Evolutionary conservation across 2,329 filamentous ascomycete species (phyloP).

Genomic region (Arthrinium phaeospermum): DNA sequence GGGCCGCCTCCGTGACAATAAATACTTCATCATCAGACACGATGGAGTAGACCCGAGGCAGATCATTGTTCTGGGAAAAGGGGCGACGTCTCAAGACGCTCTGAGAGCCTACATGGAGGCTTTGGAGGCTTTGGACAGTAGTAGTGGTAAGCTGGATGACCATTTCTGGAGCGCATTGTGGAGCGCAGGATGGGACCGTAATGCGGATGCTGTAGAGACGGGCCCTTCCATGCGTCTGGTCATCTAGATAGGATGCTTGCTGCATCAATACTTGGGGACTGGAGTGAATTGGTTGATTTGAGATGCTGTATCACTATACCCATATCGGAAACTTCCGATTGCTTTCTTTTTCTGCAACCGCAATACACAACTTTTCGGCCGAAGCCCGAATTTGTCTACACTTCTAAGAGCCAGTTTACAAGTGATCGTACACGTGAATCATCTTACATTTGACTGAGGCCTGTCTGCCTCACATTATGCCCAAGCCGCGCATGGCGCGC

Average conservation of each 20-base stretch:
- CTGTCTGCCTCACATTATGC: slow-evolving; percentile 47
- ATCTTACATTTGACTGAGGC: not conserved
- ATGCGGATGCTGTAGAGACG: slow-evolving; percentile 70
- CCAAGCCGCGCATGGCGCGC: slow-evolving; percentile 58
- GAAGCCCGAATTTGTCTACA: not conserved
- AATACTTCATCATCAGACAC: slow-evolving; percentile 70
- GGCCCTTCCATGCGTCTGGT: slow-evolving; percentile 52
- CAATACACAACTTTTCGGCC: not conserved
- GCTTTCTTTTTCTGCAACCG: not conserved
- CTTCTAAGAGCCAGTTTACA: slow-evolving; percentile 1
- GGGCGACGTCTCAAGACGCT: slow-evolving; percentile 50
- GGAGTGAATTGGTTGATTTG: not conserved
- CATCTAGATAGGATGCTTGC: slow-evolving; percentile 36
- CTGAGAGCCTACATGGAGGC: slow-evolving; percentile 42
- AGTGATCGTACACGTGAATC: not conserved
- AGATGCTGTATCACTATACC: slow-evolving; percentile 21
- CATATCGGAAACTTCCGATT: not conserved
- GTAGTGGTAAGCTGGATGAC: not conserved
- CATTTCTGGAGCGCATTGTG: slow-evolving; percentile 52
- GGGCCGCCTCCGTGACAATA: slow-evolving; percentile 53
- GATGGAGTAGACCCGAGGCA: slow-evolving; percentile 50
- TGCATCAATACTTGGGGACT: slow-evolving; percentile 26
- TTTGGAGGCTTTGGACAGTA: not conserved
- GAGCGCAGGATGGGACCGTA: slow-evolving; percentile 69
- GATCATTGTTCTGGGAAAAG: slow-evolving; percentile 68